Base-by-base conservation (phyloP, 2,329 filamentous ascomycete genomes). In the Hysterium pulicare region DNA sequence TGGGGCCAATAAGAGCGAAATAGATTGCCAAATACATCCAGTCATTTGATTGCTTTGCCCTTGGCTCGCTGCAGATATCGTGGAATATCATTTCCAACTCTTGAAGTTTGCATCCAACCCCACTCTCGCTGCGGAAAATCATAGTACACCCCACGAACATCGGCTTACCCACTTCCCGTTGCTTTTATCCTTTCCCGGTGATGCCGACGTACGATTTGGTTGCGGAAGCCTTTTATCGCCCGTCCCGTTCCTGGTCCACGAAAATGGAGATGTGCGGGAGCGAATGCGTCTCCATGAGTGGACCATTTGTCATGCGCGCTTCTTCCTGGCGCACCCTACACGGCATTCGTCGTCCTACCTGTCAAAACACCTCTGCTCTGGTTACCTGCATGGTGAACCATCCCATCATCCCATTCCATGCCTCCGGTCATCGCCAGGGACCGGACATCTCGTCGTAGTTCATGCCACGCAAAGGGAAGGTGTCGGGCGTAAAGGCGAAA, bases 221-320 rank as follows among this genome's bases (percentile, higher is more conserved):
- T 19, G 16, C 30, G 33, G 7, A 17, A 24, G 21, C 9, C n/a
- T 22, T 35, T 21, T 26, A 37, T 32, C 37, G 31, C 24, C 21
- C 26, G 30, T 41, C 28, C 38, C 41, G 28, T 28, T 43, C 34
- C 16, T 13, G 36, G 35, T 20, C 23, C 23, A 26, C 24, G 30
- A 22, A 20, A 31, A 26, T 37, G 21, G 34, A 2, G 16, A 28
- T 28, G 41, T 23, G 34, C 20, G 33, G 22, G 37, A 44, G 34
- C 35, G 45, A 40, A 46, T 16, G 38, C 44, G 23, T 33, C 28
- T 30, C 33, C 20, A 38, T 16, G 38, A 4, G 31, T 32, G 31
- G 32, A 47, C 44, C 16, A 44, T 44, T 41, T 39, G 37, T 41
- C 41, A 34, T 45, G 51, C 48, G 46, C 47, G 45, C 42, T 31